Evolutionary conservation across 1,139 yeast genomes (phyloP).

Genomic region (Kodamaea anthophila): DNA sequence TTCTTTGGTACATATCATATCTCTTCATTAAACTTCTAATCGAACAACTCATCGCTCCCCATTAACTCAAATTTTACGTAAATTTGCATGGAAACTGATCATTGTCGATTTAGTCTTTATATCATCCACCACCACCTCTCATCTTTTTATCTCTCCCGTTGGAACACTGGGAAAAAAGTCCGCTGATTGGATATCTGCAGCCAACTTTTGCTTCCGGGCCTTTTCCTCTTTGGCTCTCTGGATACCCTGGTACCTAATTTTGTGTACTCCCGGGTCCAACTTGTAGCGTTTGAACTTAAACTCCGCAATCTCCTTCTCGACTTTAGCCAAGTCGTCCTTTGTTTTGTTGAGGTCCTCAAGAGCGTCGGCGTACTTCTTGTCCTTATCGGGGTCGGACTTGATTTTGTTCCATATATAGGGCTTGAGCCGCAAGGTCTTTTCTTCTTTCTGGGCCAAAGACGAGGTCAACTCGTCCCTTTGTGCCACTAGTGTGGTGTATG

Average conservation of each 20-base stretch:
- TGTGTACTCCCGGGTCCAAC: conserved; percentile 49
- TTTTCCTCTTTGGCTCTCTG: conserved; percentile 33
- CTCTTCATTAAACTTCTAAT: too few species aligned
- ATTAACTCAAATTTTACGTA: too few species aligned
- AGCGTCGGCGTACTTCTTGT: conserved; percentile 16
- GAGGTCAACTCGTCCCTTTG: conserved; percentile 31
- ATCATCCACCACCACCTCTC: not conserved
- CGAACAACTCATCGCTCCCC: too few species aligned
- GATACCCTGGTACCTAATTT: conserved; percentile 41
- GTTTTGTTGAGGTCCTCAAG: conserved; percentile 13
- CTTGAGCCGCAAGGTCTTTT: conserved; percentile 21
- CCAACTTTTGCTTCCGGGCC: conserved; percentile 34
- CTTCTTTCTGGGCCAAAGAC: conserved; percentile 31
- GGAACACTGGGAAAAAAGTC: conserved; percentile 58
- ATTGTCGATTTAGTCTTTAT: too few species aligned
- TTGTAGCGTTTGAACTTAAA: conserved; percentile 41
- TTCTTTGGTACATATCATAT: too few species aligned
- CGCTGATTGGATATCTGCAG: conserved; percentile 18
- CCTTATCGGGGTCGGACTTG: conserved; percentile 8
- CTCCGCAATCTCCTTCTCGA: conserved; percentile 11
- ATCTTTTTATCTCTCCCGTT: conserved; percentile 10
- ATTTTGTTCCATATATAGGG: conserved; percentile 32
- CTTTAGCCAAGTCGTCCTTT: conserved; percentile 9
- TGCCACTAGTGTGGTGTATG: conserved; percentile 38
- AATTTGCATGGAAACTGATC: too few species aligned